These are phyloP conservation scores for Barbarea vulgaris DNA, from an alignment of 345 rosid genomes.

Conservation along the genomic window DNA sequence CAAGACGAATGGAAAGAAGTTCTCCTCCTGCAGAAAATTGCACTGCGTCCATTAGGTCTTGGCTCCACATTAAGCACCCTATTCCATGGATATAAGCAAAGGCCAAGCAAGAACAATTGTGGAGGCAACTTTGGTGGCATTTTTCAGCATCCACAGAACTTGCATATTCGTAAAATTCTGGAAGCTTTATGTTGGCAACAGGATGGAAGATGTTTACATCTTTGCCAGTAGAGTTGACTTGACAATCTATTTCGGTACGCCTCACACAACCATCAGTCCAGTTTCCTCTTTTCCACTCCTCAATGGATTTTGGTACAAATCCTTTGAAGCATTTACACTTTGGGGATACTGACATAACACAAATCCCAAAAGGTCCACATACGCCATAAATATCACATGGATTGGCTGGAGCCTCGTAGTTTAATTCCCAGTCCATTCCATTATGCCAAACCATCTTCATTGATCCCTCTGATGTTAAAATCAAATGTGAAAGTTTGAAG, in stretches of 20 bases:
- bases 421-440: not conserved
- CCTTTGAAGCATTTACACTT: constrained; percentile 24
- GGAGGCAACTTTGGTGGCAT: not conserved
- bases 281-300: not conserved
- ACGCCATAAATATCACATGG: constrained; percentile 2
- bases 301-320: not conserved
- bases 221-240: not conserved
- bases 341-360: not conserved
- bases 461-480: constrained; percentile 19
- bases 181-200: not conserved
- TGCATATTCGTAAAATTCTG: not conserved
- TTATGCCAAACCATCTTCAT: not conserved
- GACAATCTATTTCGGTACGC: not conserved
- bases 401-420: not conserved
- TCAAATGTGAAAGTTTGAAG: not conserved
- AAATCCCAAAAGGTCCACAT: constrained; percentile 34
- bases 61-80: constrained; percentile 28
- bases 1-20: constrained; percentile 21
- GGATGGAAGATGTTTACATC: constrained; percentile 1
- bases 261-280: not conserved
- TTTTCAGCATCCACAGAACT: not conserved
- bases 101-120: not conserved
- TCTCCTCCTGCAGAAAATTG: constrained; percentile 1
- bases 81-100: not conserved
- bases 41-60: constrained; percentile 4